Evolutionary conservation across 2,329 filamentous ascomycete genomes (phyloP).

Genomic region (Nothomitra cinnamomea): DNA sequence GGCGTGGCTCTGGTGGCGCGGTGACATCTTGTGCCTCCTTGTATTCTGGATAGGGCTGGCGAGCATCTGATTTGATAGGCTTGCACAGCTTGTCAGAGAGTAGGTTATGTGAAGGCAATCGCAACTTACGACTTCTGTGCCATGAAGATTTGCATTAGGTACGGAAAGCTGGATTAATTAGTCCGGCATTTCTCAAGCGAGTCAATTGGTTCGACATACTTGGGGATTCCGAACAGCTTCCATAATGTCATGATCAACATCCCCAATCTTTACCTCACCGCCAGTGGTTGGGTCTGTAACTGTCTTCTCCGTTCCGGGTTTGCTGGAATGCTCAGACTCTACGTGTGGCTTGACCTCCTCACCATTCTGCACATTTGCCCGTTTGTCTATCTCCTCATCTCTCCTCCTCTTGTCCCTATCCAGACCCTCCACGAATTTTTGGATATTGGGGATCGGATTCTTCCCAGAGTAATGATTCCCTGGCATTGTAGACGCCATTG

Average conservation of each 20-base stretch:
- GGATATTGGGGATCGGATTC: conserved; percentile 78
- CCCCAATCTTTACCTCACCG: conserved; percentile 69
- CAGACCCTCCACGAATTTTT: conserved; percentile 62
- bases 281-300: conserved; percentile 85
- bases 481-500: conserved; percentile 16
- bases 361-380: conserved; percentile 16
- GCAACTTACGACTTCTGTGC: conserved; percentile 43
- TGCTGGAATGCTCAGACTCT: conserved; percentile 23
- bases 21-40: conserved; percentile 75
- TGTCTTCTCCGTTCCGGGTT: conserved; percentile 32
- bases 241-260: conserved; percentile 55
- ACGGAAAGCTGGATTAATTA: conserved; percentile 45
- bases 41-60: conserved; percentile 64
- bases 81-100: conserved; percentile 13
- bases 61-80: conserved; percentile 51
- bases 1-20: conserved; percentile 71
- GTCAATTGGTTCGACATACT: conserved; percentile 25
- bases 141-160: conserved; percentile 67
- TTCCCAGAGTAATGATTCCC: conserved; percentile 61
- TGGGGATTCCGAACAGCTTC: conserved; percentile 54
- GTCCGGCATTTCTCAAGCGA: neutral
- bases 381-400: conserved; percentile 52
- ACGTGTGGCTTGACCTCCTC: conserved; percentile 27
- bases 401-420: conserved; percentile 64
- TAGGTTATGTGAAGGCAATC: too few relatives aligned